phyloP scores from a whole-genome alignment of 2,329 filamentous ascomycete species.

The Cordyceps farinosa region DNA sequence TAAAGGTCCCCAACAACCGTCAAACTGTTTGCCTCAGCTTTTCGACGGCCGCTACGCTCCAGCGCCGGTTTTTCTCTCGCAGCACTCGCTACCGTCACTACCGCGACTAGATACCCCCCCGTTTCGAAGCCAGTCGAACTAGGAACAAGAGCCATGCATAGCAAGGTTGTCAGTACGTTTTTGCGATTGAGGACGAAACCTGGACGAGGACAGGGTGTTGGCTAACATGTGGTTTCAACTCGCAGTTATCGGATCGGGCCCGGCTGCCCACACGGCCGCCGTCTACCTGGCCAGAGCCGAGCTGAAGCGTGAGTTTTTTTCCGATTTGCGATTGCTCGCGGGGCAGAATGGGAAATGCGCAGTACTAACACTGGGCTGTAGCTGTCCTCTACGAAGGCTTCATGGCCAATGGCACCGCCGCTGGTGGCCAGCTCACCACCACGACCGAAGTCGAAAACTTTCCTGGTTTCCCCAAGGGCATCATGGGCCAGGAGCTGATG shows the following conservation, averaged over 20 bases:
- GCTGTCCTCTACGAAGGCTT: conserved; percentile 96
- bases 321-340: background rate
- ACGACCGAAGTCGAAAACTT: conserved; percentile 99
- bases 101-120: conserved; percentile 25
- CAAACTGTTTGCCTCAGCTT: conserved; percentile 90
- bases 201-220: background rate
- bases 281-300: conserved; percentile 95
- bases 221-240: background rate
- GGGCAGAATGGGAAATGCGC: background rate
- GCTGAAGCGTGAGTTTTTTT: conserved; percentile 63
- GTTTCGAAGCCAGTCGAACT: conserved; percentile 26
- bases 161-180: conserved; percentile 80
- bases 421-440: conserved; percentile 94
- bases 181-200: conserved; percentile 12
- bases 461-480: conserved; percentile 86
- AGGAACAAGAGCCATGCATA: conserved; percentile 71
- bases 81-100: conserved; percentile 53
- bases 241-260: conserved; percentile 83
- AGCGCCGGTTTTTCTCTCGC: conserved; percentile 72
- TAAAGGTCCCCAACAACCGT: conserved; percentile 42
- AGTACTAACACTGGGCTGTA: conserved; percentile 28
- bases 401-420: conserved; percentile 93
- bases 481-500: conserved; percentile 88
- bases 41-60: conserved; percentile 73
- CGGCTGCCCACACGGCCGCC: conserved; percentile 94